These are phyloP conservation scores for Furcasterigmium furcatum DNA, from an alignment of 2,329 filamentous ascomycete genomes.

Conservation along the genomic window DNA sequence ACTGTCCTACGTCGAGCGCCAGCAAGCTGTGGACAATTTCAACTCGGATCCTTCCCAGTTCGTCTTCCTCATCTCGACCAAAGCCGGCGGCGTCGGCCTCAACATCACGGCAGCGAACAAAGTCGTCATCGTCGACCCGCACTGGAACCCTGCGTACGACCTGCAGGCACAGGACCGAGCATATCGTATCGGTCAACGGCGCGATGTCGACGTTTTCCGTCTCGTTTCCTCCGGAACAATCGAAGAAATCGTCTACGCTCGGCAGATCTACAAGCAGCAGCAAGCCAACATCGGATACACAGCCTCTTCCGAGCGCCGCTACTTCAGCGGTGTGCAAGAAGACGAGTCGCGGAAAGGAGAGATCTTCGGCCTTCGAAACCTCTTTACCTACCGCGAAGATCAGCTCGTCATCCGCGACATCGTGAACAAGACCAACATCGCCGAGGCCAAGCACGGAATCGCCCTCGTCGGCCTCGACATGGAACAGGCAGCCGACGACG, in stretches of 20 bases:
- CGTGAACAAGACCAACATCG: constrained; percentile 97
- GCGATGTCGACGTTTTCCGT: constrained; percentile 94
- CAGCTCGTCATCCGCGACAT: constrained; percentile 87
- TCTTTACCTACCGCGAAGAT: constrained; percentile 78
- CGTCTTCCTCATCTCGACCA: constrained; percentile 93
- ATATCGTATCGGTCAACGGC: constrained; percentile 88
- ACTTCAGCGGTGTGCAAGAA: constrained; percentile 93
- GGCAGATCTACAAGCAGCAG: constrained; percentile 98
- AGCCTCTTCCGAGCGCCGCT: constrained; percentile 85
- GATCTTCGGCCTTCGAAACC: constrained; percentile 85
- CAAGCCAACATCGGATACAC: constrained; percentile 97
- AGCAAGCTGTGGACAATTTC: constrained; percentile 82
- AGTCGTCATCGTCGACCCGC: constrained; percentile 93
- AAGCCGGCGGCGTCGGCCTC: constrained; percentile 86
- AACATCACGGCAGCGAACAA: constrained; percentile 99
- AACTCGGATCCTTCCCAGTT: constrained; percentile 86
- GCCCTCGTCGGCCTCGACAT: constrained; percentile 74
- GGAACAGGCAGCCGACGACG: constrained; percentile 54
- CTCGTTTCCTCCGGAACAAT: constrained; percentile 89
- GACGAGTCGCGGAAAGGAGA: constrained; percentile 81
- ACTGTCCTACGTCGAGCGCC: constrained; percentile 78
- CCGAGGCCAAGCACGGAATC: constrained; percentile 87
- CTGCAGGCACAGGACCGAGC: constrained; percentile 94
- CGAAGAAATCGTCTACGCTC: constrained; percentile 94
- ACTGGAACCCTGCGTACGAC: constrained; percentile 96